Evolutionary conservation across 768 basidiomycete species (phyloP), one percentile per base, ranked within the genome.

Genomic region (Cystobasidium onofrii): DNA sequence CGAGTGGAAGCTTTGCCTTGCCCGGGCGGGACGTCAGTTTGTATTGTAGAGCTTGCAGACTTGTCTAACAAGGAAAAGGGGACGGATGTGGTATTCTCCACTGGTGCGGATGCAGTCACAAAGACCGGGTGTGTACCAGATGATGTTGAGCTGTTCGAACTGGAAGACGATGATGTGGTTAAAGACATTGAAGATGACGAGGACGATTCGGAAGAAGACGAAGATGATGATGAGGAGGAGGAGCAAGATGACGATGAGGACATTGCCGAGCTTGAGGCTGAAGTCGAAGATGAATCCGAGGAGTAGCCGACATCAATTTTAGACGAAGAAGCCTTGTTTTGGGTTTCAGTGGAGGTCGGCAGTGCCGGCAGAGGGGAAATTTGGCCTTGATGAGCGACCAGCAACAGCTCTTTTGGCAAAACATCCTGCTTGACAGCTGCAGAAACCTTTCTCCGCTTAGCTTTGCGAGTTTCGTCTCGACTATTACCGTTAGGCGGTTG

Each of bases 21-120:
- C 6, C 69, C 69, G 12, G 69, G 69, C 34, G 69, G 69, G 1
- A 71, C 69, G 2, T 52, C 41, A 23, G 29, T 29, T 41, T 44
- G 41, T n/a, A n/a, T n/a, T n/a, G n/a, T n/a, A n/a, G n/a, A n/a
- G n/a, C n/a, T n/a, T n/a, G n/a, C n/a, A n/a, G n/a, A n/a, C n/a
- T n/a, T n/a, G n/a, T n/a, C n/a, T n/a, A n/a, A n/a, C n/a, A n/a
- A n/a, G n/a, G n/a, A n/a, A n/a, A n/a, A n/a, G n/a, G n/a, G n/a
- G n/a, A n/a, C n/a, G n/a, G n/a, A n/a, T n/a, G n/a, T n/a, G n/a
- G n/a, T n/a, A n/a, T n/a, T n/a, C n/a, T n/a, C n/a, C n/a, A n/a
- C n/a, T n/a, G n/a, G n/a, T n/a, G n/a, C n/a, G n/a, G n/a, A n/a
- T n/a, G n/a, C n/a, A n/a, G n/a, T n/a, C n/a, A n/a, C n/a, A n/a